Evolutionary conservation across 257 asterid species (phyloP).

Genomic region (Lithospermum erythrorhizon): DNA sequence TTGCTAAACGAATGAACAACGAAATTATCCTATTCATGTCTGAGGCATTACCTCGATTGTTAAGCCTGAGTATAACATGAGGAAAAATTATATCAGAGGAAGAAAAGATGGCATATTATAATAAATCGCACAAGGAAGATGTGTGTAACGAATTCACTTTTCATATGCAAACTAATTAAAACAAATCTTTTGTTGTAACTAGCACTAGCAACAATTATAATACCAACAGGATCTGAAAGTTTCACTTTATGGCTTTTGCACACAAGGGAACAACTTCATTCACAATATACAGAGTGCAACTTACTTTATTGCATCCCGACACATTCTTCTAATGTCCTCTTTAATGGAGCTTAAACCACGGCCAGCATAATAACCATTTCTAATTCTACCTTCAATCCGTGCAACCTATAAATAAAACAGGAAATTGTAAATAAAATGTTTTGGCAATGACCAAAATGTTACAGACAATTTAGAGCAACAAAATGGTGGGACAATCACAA

Average conservation of each 20-base stretch:
- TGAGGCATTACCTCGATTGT: slow-evolving; percentile 51
- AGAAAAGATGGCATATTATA: neutral
- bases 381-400: slow-evolving; percentile 66
- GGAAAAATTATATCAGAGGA: slow-evolving; percentile 1
- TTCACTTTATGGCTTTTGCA: neutral
- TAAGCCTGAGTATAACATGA: slow-evolving; percentile 32
- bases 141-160: neutral
- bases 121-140: neutral
- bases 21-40: slow-evolving; percentile 56
- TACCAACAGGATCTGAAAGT: neutral
- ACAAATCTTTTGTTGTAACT: neutral
- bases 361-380: slow-evolving; percentile 66
- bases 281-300: slow-evolving; percentile 14
- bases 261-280: slow-evolving; percentile 1
- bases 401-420: slow-evolving; percentile 52
- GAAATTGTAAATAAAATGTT: slow-evolving; percentile 7
- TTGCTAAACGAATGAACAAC: slow-evolving; percentile 68
- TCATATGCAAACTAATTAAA: neutral
- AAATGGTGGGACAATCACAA: slow-evolving; percentile 15
- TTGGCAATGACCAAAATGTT: neutral
- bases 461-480: neutral
- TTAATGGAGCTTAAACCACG: slow-evolving; percentile 80
- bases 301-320: slow-evolving; percentile 89
- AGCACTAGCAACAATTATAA: neutral
- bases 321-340: slow-evolving; percentile 87